A percentile compares a stretch with the other conserved stretches of the same genome.
phyloP scores from a whole-genome alignment of 306 rosid genomes.

The Fragaria nilgerrensis region DNA sequence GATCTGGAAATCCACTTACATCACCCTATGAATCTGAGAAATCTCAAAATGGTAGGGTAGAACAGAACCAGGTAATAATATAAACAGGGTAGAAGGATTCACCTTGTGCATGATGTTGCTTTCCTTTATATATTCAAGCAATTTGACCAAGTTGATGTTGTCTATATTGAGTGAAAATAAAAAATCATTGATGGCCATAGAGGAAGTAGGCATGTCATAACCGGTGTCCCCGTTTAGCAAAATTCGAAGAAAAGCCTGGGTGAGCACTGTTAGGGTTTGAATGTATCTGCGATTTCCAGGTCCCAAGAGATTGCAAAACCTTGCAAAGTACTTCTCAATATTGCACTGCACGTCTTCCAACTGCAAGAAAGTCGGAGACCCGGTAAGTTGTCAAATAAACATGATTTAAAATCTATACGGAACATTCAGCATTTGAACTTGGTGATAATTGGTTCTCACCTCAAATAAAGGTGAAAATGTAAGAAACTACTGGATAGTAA shows the following conservation, averaged over 20 bases:
- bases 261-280: slow-evolving; percentile 73
- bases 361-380: slow-evolving; percentile 43
- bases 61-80: slow-evolving; percentile 19
- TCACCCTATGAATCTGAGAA: slow-evolving; percentile 16
- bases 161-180: slow-evolving; percentile 71
- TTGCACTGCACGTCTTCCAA: slow-evolving; percentile 72
- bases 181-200: slow-evolving; percentile 85
- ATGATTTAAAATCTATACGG: slow-evolving; percentile 15
- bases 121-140: slow-evolving; percentile 75
- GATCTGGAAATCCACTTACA: slow-evolving; percentile 54
- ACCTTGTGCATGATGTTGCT: slow-evolving; percentile 98
- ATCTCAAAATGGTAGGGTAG: slow-evolving; percentile 3
- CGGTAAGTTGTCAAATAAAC: slow-evolving; percentile 21
- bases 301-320: slow-evolving; percentile 78
- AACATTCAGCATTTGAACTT: not conserved
- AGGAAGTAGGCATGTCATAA: slow-evolving; percentile 36
- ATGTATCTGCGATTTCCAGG: slow-evolving; percentile 91
- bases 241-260: slow-evolving; percentile 62
- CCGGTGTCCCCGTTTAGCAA: slow-evolving; percentile 43
- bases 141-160: slow-evolving; percentile 85
- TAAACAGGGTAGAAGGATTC: slow-evolving; percentile 24
- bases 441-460: slow-evolving; percentile 7
- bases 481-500: slow-evolving; percentile 10
- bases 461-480: slow-evolving; percentile 6
- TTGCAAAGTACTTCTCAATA: slow-evolving; percentile 65